These are phyloP conservation scores for Lentinula boryana DNA, from an alignment of 768 basidiomycete species.

Conservation along the genomic window DNA sequence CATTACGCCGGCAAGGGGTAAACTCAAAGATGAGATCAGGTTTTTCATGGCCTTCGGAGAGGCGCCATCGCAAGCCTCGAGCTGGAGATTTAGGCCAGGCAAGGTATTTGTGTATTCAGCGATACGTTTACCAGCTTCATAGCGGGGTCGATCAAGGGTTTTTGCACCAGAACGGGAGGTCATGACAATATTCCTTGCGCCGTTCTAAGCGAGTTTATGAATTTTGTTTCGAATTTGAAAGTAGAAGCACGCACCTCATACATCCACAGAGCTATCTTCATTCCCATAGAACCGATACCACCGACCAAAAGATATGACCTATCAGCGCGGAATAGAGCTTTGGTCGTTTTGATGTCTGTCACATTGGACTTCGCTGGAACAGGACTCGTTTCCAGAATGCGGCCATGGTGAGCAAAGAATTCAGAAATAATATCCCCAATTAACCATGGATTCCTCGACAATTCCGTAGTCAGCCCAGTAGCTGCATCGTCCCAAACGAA, in stretches of 20 bases:
- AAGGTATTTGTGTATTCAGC: conserved; percentile 11
- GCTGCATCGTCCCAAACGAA: background rate
- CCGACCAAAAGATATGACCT: conserved; percentile 22
- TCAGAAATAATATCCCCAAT: background rate
- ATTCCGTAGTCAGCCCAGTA: background rate
- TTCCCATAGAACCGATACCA: conserved; percentile 20
- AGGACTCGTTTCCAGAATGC: background rate
- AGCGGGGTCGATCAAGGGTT: conserved; percentile 9
- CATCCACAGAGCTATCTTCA: conserved; percentile 22
- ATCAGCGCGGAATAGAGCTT: conserved; percentile 13
- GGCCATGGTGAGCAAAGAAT: background rate
- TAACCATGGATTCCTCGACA: background rate
- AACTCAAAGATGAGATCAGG: conserved; percentile 6
- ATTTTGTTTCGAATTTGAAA: background rate
- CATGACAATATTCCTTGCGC: conserved; percentile 18
- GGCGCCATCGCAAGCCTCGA: conserved; percentile 15
- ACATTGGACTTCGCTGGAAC: background rate
- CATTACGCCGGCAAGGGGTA: conserved; percentile 15
- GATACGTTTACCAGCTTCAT: conserved; percentile 9
- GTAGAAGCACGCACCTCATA: conserved; percentile 16
- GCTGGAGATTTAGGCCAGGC: conserved; percentile 11
- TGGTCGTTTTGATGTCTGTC: background rate
- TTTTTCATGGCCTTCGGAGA: conserved; percentile 7
- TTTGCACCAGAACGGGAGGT: conserved; percentile 15
- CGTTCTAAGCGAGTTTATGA: conserved; percentile 9